These are phyloP conservation scores for Leccinellum albellum DNA, from an alignment of 768 basidiomycete species.

Conservation along the genomic window DNA sequence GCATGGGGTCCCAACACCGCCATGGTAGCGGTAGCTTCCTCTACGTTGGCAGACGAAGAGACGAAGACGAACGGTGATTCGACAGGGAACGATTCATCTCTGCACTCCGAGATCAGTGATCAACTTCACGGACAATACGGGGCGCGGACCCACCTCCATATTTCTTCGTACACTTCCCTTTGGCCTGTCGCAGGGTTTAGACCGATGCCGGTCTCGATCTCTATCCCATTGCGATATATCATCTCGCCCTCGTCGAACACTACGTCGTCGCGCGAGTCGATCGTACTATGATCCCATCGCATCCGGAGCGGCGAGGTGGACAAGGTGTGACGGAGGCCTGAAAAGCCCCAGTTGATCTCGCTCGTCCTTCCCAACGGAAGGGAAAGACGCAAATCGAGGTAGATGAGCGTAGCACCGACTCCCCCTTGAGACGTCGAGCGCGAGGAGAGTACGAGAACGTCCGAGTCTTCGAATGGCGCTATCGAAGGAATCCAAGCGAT, in stretches of 20 bases:
- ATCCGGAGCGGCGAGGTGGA: constrained; percentile 15
- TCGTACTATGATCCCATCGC: constrained; percentile 16
- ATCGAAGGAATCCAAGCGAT: constrained; percentile 21
- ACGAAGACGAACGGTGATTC: constrained; percentile 20
- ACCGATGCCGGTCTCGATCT: constrained; percentile 24
- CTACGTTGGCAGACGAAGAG: constrained; percentile 12
- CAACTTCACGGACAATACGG: neutral
- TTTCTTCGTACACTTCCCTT: constrained; percentile 18
- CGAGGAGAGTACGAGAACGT: constrained; percentile 28
- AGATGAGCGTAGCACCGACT: constrained; percentile 18
- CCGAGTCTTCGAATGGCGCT: constrained; percentile 22
- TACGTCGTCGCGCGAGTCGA: constrained; percentile 20
- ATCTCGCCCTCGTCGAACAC: constrained; percentile 19
- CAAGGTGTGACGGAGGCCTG: constrained; percentile 21
- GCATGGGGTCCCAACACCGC: constrained; percentile 24
- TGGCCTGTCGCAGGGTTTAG: constrained; percentile 21
- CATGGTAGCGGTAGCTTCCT: constrained; percentile 18
- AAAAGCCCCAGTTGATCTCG: constrained; percentile 21
- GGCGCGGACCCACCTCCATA: constrained; percentile 16
- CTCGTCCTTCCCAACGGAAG: constrained; percentile 17
- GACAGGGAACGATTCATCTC: constrained; percentile 17
- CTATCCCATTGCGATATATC: constrained; percentile 16
- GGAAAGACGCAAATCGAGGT: constrained; percentile 26
- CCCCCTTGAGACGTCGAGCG: constrained; percentile 16
- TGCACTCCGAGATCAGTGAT: neutral